Evolutionary conservation across 306 rosid genomes (phyloP).

Genomic region (Quercus ilex): DNA sequence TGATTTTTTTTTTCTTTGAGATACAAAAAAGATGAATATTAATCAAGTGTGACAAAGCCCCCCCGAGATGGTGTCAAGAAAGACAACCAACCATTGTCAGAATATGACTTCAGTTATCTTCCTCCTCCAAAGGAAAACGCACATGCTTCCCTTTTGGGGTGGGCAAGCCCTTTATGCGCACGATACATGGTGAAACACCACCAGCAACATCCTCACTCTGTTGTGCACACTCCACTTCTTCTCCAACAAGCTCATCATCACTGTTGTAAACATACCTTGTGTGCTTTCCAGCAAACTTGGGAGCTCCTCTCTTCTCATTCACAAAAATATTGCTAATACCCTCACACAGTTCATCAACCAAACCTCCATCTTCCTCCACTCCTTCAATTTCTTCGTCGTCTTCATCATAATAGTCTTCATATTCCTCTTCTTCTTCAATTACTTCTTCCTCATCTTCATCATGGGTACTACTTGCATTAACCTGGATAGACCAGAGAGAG

Average conservation of each 20-base stretch:
- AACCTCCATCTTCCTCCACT: constrained; percentile 18
- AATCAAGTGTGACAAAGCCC: not conserved
- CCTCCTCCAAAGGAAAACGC: constrained; percentile 58
- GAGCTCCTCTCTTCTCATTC: constrained; percentile 37
- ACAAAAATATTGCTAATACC: constrained; percentile 61
- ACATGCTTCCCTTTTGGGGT: constrained; percentile 87
- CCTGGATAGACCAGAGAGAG: constrained; percentile 89
- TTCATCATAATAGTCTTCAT: constrained; percentile 21
- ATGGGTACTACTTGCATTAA: constrained; percentile 63
- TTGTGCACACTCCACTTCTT: constrained; percentile 29
- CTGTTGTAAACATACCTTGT: constrained; percentile 72
- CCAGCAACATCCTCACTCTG: not conserved
- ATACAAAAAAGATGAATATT: no score
- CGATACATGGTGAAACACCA: constrained; percentile 29
- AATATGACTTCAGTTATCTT: constrained; percentile 11
- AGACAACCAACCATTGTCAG: constrained; percentile 16
- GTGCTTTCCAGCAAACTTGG: constrained; percentile 69
- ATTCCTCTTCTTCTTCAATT: constrained; percentile 28
- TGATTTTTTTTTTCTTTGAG: not conserved
- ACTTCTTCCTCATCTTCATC: constrained; percentile 55
- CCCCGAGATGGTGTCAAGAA: constrained; percentile 31
- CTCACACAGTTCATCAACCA: constrained; percentile 64
- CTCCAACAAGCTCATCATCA: constrained; percentile 72
- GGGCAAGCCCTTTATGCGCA: constrained; percentile 74
- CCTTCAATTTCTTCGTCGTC: constrained; percentile 25